Evolutionary conservation across 2,329 filamentous ascomycete genomes (phyloP).

Genomic region (Sporothrix luriei): DNA sequence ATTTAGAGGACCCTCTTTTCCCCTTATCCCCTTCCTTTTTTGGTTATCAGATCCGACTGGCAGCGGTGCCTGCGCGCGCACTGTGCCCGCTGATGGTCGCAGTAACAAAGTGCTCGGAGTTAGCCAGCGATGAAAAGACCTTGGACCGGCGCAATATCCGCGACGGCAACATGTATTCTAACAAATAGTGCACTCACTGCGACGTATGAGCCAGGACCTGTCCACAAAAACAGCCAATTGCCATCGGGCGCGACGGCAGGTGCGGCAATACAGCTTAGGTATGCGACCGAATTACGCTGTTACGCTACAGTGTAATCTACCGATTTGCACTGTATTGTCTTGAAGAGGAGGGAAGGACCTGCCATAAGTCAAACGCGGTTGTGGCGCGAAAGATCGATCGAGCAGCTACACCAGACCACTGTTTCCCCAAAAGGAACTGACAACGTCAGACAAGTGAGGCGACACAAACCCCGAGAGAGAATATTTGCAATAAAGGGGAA

Average conservation of each 20-base stretch:
- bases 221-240: conserved; percentile 22
- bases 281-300: neutral
- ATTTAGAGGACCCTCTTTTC: conserved; percentile 19
- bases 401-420: conserved; percentile 7
- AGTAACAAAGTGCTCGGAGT: conserved; percentile 22
- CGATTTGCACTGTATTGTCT: neutral
- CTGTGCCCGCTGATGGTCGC: conserved; percentile 23
- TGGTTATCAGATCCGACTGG: conserved; percentile 21
- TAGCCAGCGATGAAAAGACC: conserved; percentile 5
- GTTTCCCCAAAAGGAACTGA: conserved; percentile 6
- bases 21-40: conserved; percentile 18
- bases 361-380: neutral
- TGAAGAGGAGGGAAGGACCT: neutral
- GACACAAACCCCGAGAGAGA: conserved; percentile 11
- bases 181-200: neutral
- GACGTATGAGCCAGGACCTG: neutral
- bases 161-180: conserved; percentile 8
- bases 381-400: conserved; percentile 4
- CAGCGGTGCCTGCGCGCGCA: neutral
- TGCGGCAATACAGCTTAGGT: neutral
- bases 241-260: neutral
- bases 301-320: neutral
- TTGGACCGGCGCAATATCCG: conserved; percentile 26
- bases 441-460: neutral
- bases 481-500: neutral